Percentiles rank a stretch among this genome's conserved stretches.
These are phyloP conservation scores for Adansonia grandidieri DNA, from an alignment of 441 rosid species.

Conservation along the genomic window DNA sequence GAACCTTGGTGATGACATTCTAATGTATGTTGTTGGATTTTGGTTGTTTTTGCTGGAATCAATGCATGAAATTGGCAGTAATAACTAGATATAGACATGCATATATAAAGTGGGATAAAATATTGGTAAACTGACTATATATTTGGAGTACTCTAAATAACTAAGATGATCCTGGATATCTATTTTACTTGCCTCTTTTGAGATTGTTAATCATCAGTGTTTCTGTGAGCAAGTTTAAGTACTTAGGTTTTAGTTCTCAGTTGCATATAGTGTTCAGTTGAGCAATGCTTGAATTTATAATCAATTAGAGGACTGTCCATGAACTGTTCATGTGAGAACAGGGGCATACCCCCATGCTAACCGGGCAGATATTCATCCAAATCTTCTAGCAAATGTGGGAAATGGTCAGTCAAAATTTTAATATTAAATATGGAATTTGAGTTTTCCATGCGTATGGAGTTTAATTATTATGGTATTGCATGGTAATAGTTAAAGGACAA, in stretches of 20 bases:
- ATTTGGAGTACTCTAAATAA: neutral
- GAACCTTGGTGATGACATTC: neutral
- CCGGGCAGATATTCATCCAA: neutral
- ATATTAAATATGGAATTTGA: neutral
- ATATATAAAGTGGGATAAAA: neutral
- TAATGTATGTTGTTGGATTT: neutral
- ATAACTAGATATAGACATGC: neutral
- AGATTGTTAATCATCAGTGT: constrained; percentile 1
- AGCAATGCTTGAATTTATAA: neutral
- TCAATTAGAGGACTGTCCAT: neutral
- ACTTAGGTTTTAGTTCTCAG: neutral
- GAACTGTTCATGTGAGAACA: neutral
- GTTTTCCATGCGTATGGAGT: neutral
- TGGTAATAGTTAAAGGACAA: neutral
- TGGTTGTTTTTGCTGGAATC: neutral
- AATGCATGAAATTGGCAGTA: neutral
- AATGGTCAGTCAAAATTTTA: neutral
- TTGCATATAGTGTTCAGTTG: neutral
- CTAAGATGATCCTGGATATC: neutral
- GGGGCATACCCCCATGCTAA: neutral
- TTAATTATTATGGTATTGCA: neutral
- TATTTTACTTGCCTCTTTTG: neutral
- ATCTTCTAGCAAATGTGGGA: constrained; percentile 9
- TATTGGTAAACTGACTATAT: neutral
- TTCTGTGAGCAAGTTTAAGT: neutral